Base-by-base conservation (phyloP, 768 basidiomycete species). In the Tricholoma flavovirens region DNA sequence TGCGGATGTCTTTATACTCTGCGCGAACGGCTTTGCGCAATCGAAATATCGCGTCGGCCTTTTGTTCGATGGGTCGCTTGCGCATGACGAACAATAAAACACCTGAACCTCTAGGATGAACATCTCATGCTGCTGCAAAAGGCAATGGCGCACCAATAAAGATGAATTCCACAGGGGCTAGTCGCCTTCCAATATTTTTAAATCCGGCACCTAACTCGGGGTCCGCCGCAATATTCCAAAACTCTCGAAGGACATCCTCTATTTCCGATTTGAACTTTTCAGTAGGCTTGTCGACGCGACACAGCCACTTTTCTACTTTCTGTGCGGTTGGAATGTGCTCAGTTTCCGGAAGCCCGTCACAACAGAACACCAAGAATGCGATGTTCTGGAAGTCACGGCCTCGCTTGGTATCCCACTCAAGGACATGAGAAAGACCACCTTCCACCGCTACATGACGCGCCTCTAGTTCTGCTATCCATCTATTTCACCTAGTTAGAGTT, bases 331-430 rank as follows among this genome's bases (percentile, higher is more conserved):
- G 83, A 1, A 79, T 66, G 12, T 72, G 72, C 42, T 77, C 73
- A n/a, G 74, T 72, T 35, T 67, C 70, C n/a, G 77, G 77, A 3
- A 83, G 66, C 4, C 74, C 70, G 57, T 84, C 80, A 60, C 85
- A 87, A 62, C 83, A 87, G 62, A 76, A 88, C 4, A 88, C 78
- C 62, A 91, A 70, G 49, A 83, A 81, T 0, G 87, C 86, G 32
- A 93, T 71, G 57, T 83, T 82, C 62, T 89, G 86, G 71, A 88
- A 93, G 65, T 88, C 83, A 29, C 84, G 81, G n/a, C 83, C 89
- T 21, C 88, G 83, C 57, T 73, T 82, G 21, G 76, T 80, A 51
- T 89, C 84, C 77, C 86, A 86, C 45, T 79, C 68, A 48, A 93
- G 73, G 38, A 75, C 70, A 30, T 73, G 64, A 1, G 75, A 72